Evolutionary conservation across 2,329 filamentous ascomycete species (phyloP).

Genomic region (Aspergillus glaucus): DNA sequence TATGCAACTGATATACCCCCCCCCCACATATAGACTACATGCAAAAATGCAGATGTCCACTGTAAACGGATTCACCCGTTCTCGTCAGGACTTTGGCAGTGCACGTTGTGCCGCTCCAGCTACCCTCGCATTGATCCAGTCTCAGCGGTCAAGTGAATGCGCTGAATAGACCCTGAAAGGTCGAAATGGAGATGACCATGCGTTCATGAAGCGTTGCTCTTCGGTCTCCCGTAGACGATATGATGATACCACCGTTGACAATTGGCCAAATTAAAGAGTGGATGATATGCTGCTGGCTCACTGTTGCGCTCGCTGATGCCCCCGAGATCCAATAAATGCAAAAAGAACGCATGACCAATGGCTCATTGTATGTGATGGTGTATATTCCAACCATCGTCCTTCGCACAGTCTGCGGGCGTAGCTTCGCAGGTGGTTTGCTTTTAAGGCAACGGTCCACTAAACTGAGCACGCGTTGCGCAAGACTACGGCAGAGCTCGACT

Average conservation of each 20-base stretch:
- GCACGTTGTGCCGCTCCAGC: neutral
- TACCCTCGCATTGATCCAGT: neutral
- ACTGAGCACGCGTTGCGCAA: conserved; percentile 33
- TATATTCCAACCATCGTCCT: conserved; percentile 20
- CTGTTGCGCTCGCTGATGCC: conserved; percentile 51
- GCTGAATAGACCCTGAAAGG: neutral
- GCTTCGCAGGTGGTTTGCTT: conserved; percentile 33
- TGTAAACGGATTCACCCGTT: neutral
- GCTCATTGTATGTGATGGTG: conserved; percentile 14
- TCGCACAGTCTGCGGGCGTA: conserved; percentile 26
- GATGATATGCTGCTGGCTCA: conserved; percentile 36
- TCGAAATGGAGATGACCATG: neutral
- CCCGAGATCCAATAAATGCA: conserved; percentile 19
- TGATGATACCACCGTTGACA: neutral
- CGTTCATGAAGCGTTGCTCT: neutral
- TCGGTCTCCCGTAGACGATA: neutral
- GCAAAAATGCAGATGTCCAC: neutral
- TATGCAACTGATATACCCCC: neutral
- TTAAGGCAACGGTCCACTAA: conserved; percentile 45
- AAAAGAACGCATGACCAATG: conserved; percentile 23
- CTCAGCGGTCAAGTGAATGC: neutral
- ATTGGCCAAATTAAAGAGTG: neutral
- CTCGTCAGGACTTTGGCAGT: neutral
- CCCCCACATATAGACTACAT: neutral
- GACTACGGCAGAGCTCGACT: conserved; percentile 56